These are phyloP conservation scores for Apocynum venetum DNA, from an alignment of 257 asterid species.

Conservation along the genomic window DNA sequence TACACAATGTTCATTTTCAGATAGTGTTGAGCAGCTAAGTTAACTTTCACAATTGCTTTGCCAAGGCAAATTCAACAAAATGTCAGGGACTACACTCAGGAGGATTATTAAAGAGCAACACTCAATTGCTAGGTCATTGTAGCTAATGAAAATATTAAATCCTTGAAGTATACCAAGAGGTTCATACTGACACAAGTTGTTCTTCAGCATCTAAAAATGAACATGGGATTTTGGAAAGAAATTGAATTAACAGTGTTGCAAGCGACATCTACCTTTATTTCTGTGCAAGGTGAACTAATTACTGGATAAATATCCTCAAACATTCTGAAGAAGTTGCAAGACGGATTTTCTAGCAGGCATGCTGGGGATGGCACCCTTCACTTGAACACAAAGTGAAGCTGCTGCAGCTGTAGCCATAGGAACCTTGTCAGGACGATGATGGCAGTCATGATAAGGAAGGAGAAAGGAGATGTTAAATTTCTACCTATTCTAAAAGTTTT, in stretches of 20 bases:
- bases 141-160: not conserved
- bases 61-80: not conserved
- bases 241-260: not conserved
- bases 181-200: not conserved
- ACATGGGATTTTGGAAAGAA: not conserved
- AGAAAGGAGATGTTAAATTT: not conserved
- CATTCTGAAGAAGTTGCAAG: constrained; percentile 57
- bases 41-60: not conserved
- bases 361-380: constrained; percentile 97
- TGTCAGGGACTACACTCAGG: not conserved
- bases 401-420: constrained; percentile 70
- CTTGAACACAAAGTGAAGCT: constrained; percentile 94
- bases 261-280: constrained; percentile 29
- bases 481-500: too few relatives aligned
- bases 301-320: constrained; percentile 31
- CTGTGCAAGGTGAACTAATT: constrained; percentile 11
- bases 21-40: not conserved
- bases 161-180: not conserved
- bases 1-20: not conserved
- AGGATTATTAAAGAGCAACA: not conserved
- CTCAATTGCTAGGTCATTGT: not conserved
- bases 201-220: not conserved
- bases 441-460: not conserved
- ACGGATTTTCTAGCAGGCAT: constrained; percentile 83
- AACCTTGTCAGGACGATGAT: constrained; percentile 14